phyloP scores from a whole-genome alignment of 768 basidiomycete species.

The Hemileccinum rubropunctum region DNA sequence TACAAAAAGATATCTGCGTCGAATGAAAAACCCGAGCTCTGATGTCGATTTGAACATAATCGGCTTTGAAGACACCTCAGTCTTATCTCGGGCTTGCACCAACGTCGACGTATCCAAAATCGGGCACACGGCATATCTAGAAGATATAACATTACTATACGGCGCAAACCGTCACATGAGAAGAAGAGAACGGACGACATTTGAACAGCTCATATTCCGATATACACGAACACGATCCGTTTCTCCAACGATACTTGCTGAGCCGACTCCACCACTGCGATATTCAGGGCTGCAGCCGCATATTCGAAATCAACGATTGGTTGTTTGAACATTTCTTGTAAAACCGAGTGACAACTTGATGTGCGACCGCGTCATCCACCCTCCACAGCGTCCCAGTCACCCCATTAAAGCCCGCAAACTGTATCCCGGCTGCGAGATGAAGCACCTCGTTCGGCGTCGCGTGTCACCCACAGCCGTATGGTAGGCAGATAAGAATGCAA shows the following conservation, averaged over 20 bases:
- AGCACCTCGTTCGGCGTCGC: neutral
- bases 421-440: neutral
- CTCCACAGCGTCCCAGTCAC: constrained; percentile 1
- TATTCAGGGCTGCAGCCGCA: neutral
- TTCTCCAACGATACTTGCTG: neutral
- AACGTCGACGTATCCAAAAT: no score
- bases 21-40: no score
- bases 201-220: neutral
- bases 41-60: no score
- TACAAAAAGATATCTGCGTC: no score
- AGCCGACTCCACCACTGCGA: neutral
- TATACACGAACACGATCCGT: neutral
- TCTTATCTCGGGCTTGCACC: no score
- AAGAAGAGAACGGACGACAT: no score
- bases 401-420: neutral
- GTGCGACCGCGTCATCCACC: no score
- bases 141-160: no score
- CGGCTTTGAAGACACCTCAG: no score
- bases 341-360: no score
- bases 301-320: neutral
- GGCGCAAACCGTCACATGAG: no score
- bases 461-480: neutral
- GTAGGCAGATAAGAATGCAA: neutral
- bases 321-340: constrained; percentile 11
- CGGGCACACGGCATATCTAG: no score